phyloP scores from a whole-genome alignment of 768 basidiomycete species.

The Leccinum ochraceum region DNA sequence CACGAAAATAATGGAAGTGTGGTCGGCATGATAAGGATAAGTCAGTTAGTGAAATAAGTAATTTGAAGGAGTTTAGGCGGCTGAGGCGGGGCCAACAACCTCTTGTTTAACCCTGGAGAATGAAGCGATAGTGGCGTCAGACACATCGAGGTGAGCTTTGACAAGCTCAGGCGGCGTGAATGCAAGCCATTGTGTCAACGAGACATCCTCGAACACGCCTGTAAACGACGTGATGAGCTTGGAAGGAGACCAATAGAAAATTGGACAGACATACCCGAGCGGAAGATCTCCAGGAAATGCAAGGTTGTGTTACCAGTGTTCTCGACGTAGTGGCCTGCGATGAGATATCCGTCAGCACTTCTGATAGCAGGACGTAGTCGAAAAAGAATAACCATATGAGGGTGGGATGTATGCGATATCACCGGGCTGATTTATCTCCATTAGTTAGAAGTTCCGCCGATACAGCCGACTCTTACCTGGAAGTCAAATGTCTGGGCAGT shows the following conservation, averaged over 20 bases:
- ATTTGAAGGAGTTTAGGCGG: not conserved
- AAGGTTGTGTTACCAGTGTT: constrained; percentile 63
- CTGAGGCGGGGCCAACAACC: constrained; percentile 39
- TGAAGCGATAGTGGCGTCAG: constrained; percentile 48
- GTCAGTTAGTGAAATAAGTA: not conserved
- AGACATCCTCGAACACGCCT: constrained; percentile 57
- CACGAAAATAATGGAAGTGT: constrained; percentile 16
- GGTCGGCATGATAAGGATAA: not conserved
- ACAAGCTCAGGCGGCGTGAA: constrained; percentile 58
- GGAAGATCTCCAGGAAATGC: constrained; percentile 63
- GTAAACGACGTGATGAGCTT: not conserved
- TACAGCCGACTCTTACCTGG: constrained; percentile 29
- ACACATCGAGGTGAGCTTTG: constrained; percentile 59
- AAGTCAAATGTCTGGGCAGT: constrained; percentile 48
- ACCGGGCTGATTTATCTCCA: constrained; percentile 28
- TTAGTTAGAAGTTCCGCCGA: not conserved
- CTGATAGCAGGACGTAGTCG: not conserved
- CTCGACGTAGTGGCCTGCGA: constrained; percentile 65
- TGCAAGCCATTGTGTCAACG: constrained; percentile 63
- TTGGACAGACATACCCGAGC: constrained; percentile 38
- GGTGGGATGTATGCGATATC: constrained; percentile 30
- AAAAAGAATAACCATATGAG: constrained; percentile 22
- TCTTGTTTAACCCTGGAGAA: constrained; percentile 53
- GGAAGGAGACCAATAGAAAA: too few species aligned
- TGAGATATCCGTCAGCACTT: not conserved